These are phyloP conservation scores for Pyronema domesticum DNA, from an alignment of 495 filamentous ascomycete genomes.

Conservation along the genomic window DNA sequence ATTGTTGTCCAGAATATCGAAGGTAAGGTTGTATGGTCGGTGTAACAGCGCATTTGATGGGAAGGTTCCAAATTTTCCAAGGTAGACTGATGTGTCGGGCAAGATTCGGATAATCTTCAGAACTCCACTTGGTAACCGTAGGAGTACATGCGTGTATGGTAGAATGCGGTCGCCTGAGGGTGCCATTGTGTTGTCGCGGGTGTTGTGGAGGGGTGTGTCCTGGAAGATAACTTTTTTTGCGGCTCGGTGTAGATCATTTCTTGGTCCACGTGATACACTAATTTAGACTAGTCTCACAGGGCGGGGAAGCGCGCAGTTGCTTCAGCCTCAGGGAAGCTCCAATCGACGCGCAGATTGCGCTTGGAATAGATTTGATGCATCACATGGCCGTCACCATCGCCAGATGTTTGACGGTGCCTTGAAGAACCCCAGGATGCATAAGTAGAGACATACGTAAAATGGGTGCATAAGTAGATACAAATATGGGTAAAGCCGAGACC, in stretches of 20 bases:
- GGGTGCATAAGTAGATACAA: too few species aligned
- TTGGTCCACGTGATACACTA: neutral
- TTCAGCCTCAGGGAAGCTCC: too few species aligned
- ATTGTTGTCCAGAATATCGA: conserved; percentile 57
- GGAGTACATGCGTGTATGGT: conserved; percentile 16
- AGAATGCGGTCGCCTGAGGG: conserved; percentile 19
- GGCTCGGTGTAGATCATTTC: neutral
- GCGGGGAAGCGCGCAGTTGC: too few species aligned
- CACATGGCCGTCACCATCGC: too few species aligned
- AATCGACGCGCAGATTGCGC: too few species aligned
- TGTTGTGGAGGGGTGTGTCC: conserved; percentile 3
- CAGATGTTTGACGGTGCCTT: too few species aligned
- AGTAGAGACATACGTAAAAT: too few species aligned
- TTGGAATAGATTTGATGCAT: too few species aligned
- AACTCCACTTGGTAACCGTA: conserved; percentile 21
- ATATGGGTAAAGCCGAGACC: too few species aligned
- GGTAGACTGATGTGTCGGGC: conserved; percentile 40
- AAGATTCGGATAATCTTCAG: conserved; percentile 15
- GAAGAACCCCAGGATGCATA: too few species aligned
- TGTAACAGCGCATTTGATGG: conserved; percentile 70
- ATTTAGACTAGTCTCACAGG: too few species aligned
- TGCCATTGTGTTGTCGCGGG: conserved; percentile 6
- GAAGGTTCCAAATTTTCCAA: conserved; percentile 83
- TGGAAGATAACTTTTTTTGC: conserved; percentile 3
- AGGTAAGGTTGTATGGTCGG: conserved; percentile 78